Base-by-base conservation (phyloP, 352 stramenopile genomes). In the Globisporangium irregulare region DNA sequence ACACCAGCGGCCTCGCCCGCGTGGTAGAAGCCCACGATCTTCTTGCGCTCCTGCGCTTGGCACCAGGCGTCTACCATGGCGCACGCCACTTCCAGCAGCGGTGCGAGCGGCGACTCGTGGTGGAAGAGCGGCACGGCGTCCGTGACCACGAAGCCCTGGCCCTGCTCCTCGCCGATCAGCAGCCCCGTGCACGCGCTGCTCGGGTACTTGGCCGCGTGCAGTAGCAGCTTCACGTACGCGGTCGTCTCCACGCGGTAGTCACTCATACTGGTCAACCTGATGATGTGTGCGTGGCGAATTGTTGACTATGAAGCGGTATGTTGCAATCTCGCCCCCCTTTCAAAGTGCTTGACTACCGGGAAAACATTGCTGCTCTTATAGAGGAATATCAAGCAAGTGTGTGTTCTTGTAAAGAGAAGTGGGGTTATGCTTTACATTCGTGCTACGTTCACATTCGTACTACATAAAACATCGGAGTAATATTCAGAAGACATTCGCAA, bases 71-170 rank as follows among this genome's bases (percentile, higher is more conserved):
- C 86, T 24, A 89, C 84, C 74, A 92, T 82, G 48, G 78, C 73
- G 68, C 83, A 92, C 46, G 76, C 86, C 12, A 88, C 79, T 58
- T 93, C 86, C 4, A 86, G 65, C 41, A 93, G 70, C 57, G 86
- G 86, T 48, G 81, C 76, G 22, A 92, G 75, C 38, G 86, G 84
- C 59, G 83, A 60, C 53, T 88, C 80, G 70, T 94, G 82, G 74
- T 94, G 86, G 73, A 94, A 94, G 32, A 94, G 83, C 64, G 86
- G 84, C 72, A 90, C 80, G 60, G 76, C 82, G 70, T 94, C 84
- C 43, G 71, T 64, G 59, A 93, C 66, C 25, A 70, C 60, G 62
- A 93, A 78, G 59, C 76, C 72, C 58, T 78, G 57, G n/a, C 70
- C 75, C 20, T 80, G 66, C 59, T 85, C 73, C 29, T 82, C 74